phyloP scores from a whole-genome alignment of 768 basidiomycete genomes.

The Suillus brevipes region DNA sequence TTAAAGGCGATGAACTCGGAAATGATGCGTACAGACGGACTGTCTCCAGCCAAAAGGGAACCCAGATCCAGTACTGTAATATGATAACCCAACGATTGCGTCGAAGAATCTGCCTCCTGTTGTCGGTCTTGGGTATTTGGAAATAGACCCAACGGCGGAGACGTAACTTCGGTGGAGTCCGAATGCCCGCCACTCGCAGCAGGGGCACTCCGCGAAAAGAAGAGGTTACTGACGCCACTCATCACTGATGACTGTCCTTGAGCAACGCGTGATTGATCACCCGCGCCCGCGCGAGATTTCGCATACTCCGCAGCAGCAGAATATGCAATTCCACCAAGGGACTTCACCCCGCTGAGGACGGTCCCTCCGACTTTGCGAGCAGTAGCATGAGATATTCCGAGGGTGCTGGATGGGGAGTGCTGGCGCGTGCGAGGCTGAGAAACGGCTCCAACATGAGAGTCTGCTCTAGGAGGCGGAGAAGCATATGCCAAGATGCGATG shows the following conservation, averaged over 20 bases:
- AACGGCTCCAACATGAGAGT: constrained; percentile 18
- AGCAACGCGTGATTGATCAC: constrained; percentile 13
- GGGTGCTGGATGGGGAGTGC: constrained; percentile 26
- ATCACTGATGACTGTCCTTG: constrained; percentile 21
- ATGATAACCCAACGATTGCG: constrained; percentile 39
- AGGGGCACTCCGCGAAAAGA: constrained; percentile 68
- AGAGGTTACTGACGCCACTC: constrained; percentile 35
- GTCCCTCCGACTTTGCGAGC: constrained; percentile 62
- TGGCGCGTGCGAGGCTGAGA: constrained; percentile 24
- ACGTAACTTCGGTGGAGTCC: constrained; percentile 6
- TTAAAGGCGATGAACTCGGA: constrained; percentile 51
- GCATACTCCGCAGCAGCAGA: constrained; percentile 48
- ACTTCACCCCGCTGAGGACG: constrained; percentile 63
- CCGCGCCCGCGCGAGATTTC: constrained; percentile 29
- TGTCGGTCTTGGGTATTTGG: constrained; percentile 4
- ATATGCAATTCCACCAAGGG: constrained; percentile 60
- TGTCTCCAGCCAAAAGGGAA: constrained; percentile 28
- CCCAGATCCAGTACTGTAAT: constrained; percentile 60
- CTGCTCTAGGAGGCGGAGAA: constrained; percentile 33
- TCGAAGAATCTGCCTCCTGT: not conserved
- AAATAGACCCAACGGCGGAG: not conserved
- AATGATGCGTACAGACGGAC: constrained; percentile 33
- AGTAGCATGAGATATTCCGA: constrained; percentile 45
- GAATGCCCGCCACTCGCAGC: constrained; percentile 32
- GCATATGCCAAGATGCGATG: constrained; percentile 65